phyloP scores from a whole-genome alignment of 192 early-diverging fungal species.

The Paraglomus occultum region DNA sequence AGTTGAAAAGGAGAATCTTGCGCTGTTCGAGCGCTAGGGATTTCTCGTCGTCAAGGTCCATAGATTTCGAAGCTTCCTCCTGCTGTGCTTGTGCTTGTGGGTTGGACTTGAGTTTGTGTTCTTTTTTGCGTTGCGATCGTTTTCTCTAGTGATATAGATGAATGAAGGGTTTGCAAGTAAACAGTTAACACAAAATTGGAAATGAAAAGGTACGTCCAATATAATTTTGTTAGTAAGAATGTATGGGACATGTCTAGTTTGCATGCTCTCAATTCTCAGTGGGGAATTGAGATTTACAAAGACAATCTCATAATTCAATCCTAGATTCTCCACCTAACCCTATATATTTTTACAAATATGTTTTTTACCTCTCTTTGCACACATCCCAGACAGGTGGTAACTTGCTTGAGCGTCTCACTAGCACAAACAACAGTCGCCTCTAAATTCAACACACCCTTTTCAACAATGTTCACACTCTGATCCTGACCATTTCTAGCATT shows the following conservation, averaged over 20 bases:
- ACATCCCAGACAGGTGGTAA: conserved; percentile 80
- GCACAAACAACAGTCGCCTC: conserved; percentile 87
- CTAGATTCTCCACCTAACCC: no score
- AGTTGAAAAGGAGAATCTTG: conserved; percentile 88
- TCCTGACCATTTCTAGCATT: conserved; percentile 35
- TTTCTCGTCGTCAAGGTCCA: conserved; percentile 53
- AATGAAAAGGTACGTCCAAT: not conserved
- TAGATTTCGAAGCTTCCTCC: conserved; percentile 19
- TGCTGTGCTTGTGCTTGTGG: conserved; percentile 16
- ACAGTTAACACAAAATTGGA: conserved; percentile 1
- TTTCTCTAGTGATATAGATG: conserved; percentile 42
- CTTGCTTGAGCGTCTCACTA: conserved; percentile 70
- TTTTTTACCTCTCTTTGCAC: conserved; percentile 70
- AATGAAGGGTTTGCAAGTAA: not conserved
- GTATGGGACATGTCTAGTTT: no score
- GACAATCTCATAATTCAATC: no score
- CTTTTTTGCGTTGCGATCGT: conserved; percentile 64
- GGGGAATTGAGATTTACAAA: conserved; percentile 2
- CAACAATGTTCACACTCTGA: conserved; percentile 17
- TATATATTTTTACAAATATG: no score
- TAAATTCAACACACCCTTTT: conserved; percentile 51
- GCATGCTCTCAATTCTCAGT: not conserved
- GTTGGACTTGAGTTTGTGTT: conserved; percentile 42
- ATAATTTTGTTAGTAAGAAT: no score
- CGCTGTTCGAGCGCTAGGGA: conserved; percentile 70